Conservation (phyloP, 192 early-diverging fungal genomes). For the Gamsiella multidivaricata region DNA sequence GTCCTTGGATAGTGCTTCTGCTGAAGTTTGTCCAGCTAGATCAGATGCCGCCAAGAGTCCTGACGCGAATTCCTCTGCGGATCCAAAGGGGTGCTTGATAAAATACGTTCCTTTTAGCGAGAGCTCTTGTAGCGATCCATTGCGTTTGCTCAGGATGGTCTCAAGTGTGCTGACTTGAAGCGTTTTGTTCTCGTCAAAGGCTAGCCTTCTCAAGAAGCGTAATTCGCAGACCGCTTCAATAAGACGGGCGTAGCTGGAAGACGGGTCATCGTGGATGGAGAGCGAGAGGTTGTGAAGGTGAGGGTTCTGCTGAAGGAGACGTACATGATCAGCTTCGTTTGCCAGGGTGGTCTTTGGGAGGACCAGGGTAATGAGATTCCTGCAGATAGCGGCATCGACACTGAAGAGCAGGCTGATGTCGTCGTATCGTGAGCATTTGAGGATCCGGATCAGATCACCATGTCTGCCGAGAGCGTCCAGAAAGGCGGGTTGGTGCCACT, state of each 20-base stretch:
- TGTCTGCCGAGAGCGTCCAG: slow-evolving; percentile 13
- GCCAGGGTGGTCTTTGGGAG: slow-evolving; percentile 18
- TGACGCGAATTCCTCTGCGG: slow-evolving; percentile 33
- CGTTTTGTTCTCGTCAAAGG: slow-evolving; percentile 19
- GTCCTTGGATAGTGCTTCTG: not conserved
- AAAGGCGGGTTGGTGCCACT: slow-evolving; percentile 24
- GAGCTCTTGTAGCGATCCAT: slow-evolving; percentile 29
- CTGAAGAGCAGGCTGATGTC: slow-evolving; percentile 23
- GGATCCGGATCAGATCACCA: slow-evolving; percentile 24
- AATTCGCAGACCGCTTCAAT: slow-evolving; percentile 11
- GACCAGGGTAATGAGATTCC: slow-evolving; percentile 14
- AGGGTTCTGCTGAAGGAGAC: slow-evolving; percentile 27
- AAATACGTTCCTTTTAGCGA: slow-evolving; percentile 9
- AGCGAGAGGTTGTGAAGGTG: slow-evolving; percentile 16
- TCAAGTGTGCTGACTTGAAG: slow-evolving; percentile 22
- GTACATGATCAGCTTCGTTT: slow-evolving; percentile 17
- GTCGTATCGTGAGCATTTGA: slow-evolving; percentile 37
- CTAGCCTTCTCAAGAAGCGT: slow-evolving; percentile 4
- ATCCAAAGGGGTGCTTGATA: slow-evolving; percentile 25
- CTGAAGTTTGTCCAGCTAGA: not conserved
- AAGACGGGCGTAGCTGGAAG: slow-evolving; percentile 14
- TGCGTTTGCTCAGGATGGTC: slow-evolving; percentile 16
- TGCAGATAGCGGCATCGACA: not conserved
- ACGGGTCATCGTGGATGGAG: slow-evolving; percentile 9
- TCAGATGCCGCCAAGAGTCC: slow-evolving; percentile 3